Evolutionary conservation across 2,329 filamentous ascomycete genomes (phyloP), one percentile per base, ranked within the genome.

Genomic region (Alternaria consortialis): DNA sequence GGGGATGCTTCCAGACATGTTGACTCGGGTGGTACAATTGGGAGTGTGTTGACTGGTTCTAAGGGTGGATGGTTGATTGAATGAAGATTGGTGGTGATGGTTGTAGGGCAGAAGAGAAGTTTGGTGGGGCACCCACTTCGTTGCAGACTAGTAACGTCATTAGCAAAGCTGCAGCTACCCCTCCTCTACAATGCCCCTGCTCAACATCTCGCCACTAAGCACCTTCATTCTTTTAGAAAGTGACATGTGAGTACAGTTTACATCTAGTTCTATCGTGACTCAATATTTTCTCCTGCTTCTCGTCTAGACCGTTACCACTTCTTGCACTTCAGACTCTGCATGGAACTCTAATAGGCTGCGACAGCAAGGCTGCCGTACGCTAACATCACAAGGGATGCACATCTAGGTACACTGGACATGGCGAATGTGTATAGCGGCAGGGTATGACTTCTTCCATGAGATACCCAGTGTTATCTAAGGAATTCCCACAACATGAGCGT

Each of bases 1-100:
- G 62, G 88, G 88, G 74, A 90, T 90, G 51, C 64, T 58, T 43
- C 54, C 54, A 20, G 74, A 71, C 74, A 76, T 76, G 34, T 39
- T 68, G 64, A 20, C 23, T 50, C 47, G 53, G 8, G 29, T 31
- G 39, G 29, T 56, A 55, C 44, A 58, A 60, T 69, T 61, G 48
- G 27, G 8, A 42, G 37, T 58, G 29, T 54, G 29, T 25, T 46
- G 32, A 37, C 42, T 56, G 36, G 9, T 44, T 53, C 23, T 40
- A 34, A 11, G 9, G n/a, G 51, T 17, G n/a, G 51, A 58, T n/a
- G 34, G 20, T 25, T 23, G 37, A 39, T 39, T 17, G 47, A 34
- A 54, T n/a, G 34, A 12, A 50, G 40, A 48, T 39, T 46, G 53
- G 53, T 58, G 40, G 60, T 17, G 50, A 52, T 50, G 51, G 40